Base-by-base conservation (phyloP, 495 filamentous ascomycete species). In the Annulohypoxylon bovei region DNA sequence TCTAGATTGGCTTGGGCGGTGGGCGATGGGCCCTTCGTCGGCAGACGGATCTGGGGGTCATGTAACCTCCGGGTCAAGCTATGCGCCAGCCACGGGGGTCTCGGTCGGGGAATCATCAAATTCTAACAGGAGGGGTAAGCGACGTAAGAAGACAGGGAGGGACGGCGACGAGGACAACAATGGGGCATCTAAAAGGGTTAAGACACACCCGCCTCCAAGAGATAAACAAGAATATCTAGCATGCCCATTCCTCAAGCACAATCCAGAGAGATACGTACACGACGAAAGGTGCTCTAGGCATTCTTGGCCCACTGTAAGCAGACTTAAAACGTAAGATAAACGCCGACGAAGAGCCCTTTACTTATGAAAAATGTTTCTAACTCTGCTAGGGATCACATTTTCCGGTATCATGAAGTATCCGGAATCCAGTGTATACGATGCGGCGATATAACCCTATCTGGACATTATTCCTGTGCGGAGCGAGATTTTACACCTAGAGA, bases 271-370 rank as follows among this genome's bases (percentile, higher is more conserved):
- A 3, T 42, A 40, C 20, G 2, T 8, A 22, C 14, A 40, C n/a
- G 4, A 57, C 0, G 35, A 40, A 27, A 40, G 7, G 1, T 42
- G 54, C 11, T 57, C 18, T 8, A 9, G 12, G 5, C 2, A n/a
- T 28, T 28, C 47, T 14, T 57, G 54, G 54, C 14, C 54, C 6
- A 22, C 22, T 0, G 35, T 42, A 3, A 57, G 54, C 11, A 27
- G 54, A 30, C 54, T 57, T 22, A 57, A 57, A 33, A 42, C 35
- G 54, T 57, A 57, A 57, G 54, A 11, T 18, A 20, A 18, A 22
- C 20, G 14, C 3, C 12, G 5, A 28, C 22, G 1, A 2, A 22
- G 12, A 3, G 2, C 9, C 32, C 11, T 40, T 1, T 4, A 3
- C 22, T 7, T 39, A 25, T 2, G 32, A 6, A 30, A 52, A n/a